These are phyloP conservation scores for Lodderomyces oxycetoniae DNA, from an alignment of 1,139 yeast species.

Conservation along the genomic window DNA sequence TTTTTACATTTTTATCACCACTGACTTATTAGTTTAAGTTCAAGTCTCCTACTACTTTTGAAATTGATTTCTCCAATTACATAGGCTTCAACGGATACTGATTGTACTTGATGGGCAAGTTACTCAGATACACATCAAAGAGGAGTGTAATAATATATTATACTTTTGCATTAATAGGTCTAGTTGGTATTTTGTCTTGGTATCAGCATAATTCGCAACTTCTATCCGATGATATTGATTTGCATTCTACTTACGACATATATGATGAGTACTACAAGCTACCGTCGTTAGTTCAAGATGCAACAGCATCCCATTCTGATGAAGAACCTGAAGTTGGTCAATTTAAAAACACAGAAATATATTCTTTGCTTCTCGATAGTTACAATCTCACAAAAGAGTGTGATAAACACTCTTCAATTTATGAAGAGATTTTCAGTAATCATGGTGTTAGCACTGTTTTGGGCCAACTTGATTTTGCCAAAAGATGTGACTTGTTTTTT, in stretches of 20 bases:
- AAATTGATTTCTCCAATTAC: too few species aligned
- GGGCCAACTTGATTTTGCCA: slow-evolving; percentile 17
- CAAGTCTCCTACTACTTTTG: too few species aligned
- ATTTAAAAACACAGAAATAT: slow-evolving; percentile 2
- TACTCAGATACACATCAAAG: too few species aligned
- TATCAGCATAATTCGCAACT: slow-evolving; percentile 2
- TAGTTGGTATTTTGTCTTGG: slow-evolving; percentile 2
- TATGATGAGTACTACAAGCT: slow-evolving; percentile 4
- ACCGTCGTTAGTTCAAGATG: slow-evolving; percentile 1
- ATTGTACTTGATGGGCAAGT: not conserved
- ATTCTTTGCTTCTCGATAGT: slow-evolving; percentile 4
- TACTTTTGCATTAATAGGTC: slow-evolving; percentile 4
- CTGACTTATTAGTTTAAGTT: too few species aligned
- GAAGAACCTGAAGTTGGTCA: slow-evolving; percentile 1
- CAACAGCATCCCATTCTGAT: slow-evolving; percentile 2
- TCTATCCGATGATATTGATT: not conserved
- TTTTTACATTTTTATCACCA: too few species aligned
- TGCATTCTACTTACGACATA: slow-evolving; percentile 6
- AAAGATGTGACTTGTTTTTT: slow-evolving; percentile 31
- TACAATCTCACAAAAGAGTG: slow-evolving; percentile 7
- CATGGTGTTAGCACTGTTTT: slow-evolving; percentile 23
- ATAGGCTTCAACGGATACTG: not conserved
- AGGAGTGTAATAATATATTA: slow-evolving; percentile 3
- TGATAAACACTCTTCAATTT: slow-evolving; percentile 18
- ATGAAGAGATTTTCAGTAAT: slow-evolving; percentile 20